Percentiles rank a stretch among this genome's conserved stretches.
Conservation (phyloP, 345 rosid species). For the Eucalyptus guilfoylei region DNA sequence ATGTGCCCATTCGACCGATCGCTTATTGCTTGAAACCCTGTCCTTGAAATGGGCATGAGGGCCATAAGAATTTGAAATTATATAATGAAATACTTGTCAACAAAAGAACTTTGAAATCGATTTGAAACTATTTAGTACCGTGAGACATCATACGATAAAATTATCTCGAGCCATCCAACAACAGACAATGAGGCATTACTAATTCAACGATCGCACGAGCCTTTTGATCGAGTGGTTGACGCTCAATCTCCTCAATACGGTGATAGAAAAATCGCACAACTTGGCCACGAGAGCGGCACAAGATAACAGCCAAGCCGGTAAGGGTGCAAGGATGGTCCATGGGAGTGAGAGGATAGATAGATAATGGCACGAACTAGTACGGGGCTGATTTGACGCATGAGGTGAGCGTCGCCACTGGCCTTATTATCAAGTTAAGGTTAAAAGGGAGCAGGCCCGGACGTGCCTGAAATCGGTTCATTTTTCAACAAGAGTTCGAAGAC, state of each 20-base stretch:
- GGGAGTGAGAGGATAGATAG: neutral
- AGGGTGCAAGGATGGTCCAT: neutral
- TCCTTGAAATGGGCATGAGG: neutral
- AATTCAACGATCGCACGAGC: neutral
- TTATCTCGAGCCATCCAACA: neutral
- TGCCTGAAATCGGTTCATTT: neutral
- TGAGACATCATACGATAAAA: neutral
- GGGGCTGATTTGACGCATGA: neutral
- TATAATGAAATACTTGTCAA: neutral
- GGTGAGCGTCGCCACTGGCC: neutral
- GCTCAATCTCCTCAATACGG: neutral
- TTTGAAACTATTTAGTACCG: neutral
- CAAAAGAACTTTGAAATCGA: neutral
- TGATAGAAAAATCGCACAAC: neutral
- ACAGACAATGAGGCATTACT: neutral
- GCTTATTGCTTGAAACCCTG: neutral
- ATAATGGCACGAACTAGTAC: neutral
- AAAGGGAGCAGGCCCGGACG: neutral
- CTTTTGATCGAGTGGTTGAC: neutral
- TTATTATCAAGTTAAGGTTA: conserved; percentile 2
- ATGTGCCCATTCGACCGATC: neutral
- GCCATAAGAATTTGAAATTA: neutral
- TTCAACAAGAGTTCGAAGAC: neutral
- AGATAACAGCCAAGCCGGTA: neutral
- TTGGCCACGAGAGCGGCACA: neutral